Evolutionary conservation across 83 land plant genomes (phyloP).

Genomic region (Picea mariana): DNA sequence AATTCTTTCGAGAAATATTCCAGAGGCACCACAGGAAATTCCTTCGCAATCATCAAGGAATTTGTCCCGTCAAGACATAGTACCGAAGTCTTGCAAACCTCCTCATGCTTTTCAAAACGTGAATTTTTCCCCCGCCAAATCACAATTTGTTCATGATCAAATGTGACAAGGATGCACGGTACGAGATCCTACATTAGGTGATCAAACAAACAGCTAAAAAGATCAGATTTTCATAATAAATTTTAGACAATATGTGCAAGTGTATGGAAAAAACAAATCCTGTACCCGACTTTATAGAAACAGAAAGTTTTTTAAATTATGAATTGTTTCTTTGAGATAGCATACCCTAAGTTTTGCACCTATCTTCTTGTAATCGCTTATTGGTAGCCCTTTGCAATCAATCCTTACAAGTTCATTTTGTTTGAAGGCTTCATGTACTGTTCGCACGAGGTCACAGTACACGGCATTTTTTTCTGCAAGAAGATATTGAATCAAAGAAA

Average conservation of each 20-base stretch:
- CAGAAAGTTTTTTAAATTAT: not conserved
- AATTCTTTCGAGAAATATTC: not conserved
- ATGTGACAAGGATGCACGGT: slow-evolving; percentile 79
- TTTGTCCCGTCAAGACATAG: not conserved
- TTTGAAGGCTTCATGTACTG: slow-evolving; percentile 80
- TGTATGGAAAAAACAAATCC: not conserved
- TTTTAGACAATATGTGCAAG: not conserved
- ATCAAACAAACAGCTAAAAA: not conserved
- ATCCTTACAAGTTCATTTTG: slow-evolving; percentile 67
- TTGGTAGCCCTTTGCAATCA: slow-evolving; percentile 71
- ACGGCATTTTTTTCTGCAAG: slow-evolving; percentile 82
- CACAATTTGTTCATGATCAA: slow-evolving; percentile 85
- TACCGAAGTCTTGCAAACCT: not conserved
- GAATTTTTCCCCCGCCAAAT: slow-evolving; percentile 71
- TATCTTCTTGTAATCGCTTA: slow-evolving; percentile 83
- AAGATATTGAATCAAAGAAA: slow-evolving; percentile 7
- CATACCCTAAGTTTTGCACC: slow-evolving; percentile 79
- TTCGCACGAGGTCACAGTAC: slow-evolving; percentile 70
- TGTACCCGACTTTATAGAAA: not conserved
- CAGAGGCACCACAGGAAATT: slow-evolving; percentile 16
- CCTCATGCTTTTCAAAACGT: not conserved
- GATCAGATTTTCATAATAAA: not conserved
- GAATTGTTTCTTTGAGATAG: not conserved
- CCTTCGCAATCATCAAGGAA: not conserved
- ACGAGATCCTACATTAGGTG: slow-evolving; percentile 64